Conservation (phyloP, 345 rosid genomes). For the Clarkia xantiana region DNA sequence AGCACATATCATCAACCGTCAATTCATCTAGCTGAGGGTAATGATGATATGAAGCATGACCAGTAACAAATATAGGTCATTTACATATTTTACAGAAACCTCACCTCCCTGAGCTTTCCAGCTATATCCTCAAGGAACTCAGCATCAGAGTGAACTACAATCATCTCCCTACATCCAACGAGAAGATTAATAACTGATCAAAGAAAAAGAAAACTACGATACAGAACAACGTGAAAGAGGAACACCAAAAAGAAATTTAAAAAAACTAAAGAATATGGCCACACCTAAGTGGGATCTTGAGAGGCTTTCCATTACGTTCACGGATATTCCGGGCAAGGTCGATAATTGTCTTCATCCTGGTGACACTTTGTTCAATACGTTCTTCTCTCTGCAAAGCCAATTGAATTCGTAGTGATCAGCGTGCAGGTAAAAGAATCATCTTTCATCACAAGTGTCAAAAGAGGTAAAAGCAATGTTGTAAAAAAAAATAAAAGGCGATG, state of each 20-base stretch:
- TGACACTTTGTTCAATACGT: constrained; percentile 82
- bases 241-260: background rate
- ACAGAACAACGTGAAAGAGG: background rate
- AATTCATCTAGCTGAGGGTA: too few species aligned
- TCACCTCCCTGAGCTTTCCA: constrained; percentile 78
- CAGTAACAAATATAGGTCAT: background rate
- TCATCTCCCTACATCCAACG: constrained; percentile 59
- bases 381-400: constrained; percentile 46
- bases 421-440: too few species aligned
- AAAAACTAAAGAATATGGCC: constrained; percentile 6
- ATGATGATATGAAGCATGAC: too few species aligned
- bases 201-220: background rate
- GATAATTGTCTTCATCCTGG: constrained; percentile 90
- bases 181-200: background rate
- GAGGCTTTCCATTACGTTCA: constrained; percentile 79
- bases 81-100: constrained; percentile 8
- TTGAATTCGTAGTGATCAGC: background rate
- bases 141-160: constrained; percentile 78
- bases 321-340: constrained; percentile 96
- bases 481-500: too few species aligned
- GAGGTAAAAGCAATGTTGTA: too few species aligned
- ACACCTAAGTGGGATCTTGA: constrained; percentile 87
- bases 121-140: constrained; percentile 85
- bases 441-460: too few species aligned
- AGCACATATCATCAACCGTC: background rate